Base-by-base conservation (phyloP, 495 filamentous ascomycete species). In the Letharia lupina region DNA sequence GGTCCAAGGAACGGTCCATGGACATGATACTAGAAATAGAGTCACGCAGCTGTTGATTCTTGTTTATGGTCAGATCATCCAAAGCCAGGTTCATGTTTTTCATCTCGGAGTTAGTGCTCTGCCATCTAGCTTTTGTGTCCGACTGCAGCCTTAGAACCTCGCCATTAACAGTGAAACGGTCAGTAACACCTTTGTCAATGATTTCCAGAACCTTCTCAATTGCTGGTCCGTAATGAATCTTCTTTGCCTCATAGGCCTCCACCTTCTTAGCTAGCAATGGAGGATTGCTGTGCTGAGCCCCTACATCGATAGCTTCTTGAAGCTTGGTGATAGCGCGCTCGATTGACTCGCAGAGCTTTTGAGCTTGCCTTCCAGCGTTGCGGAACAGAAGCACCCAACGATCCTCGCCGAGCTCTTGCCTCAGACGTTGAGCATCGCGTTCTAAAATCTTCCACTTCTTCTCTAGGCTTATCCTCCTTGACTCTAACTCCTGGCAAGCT, bases 331-430 rank as follows among this genome's bases (percentile, higher is more conserved):
- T 86, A 73, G 91, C 93, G 64, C 92, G 83, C 68, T 92, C 89
- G 5, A 98, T 89, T 3, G 91, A 96, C 65, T 95, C 91, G 70
- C 89, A 91, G 90, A 98, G 92, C 74, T 95, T 93, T 66, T 93
- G 86, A 18, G 92, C 93, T 76, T 97, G 91, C 54, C 87, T 83
- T 20, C 91, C 91, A n/a, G 94, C 93, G 68, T 91, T 91, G 65
- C 94, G 84, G 77, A 98, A 98, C 8, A 96, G 90, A 52, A 94
- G 79, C 60, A 98, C 87, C 94, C 94, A 98, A 39, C 91, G 85
- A 70, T 98, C 94, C 72, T 98, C 94, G 28, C 90, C 91, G 20
- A 98, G 82, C 73, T 98, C 94, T 72, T 88, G 87, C 63, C 91
- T 82, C 48, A 98, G 75, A 40, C 88, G 84, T 70, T 98, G 91